Percentiles rank a stretch among this genome's conserved stretches.
phyloP scores from a whole-genome alignment of 1,284 basidiomycete species.

The Naganishia liquefaciens region DNA sequence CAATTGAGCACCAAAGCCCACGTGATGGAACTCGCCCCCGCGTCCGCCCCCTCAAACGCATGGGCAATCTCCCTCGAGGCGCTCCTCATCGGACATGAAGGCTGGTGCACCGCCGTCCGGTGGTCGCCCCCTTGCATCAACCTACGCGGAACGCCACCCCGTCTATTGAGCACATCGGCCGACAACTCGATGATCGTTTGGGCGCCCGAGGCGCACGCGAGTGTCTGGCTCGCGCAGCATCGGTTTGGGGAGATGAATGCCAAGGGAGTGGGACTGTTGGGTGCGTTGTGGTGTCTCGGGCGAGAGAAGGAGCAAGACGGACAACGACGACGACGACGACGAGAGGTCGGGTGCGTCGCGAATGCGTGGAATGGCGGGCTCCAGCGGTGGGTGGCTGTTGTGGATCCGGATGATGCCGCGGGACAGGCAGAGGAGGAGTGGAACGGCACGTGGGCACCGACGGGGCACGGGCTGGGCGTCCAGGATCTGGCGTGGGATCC shows the following conservation, averaged over 20 bases:
- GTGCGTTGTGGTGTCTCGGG: conserved; percentile 67
- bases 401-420: conserved; percentile 22
- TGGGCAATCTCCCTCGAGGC: conserved; percentile 86
- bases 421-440: conserved; percentile 59
- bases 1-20: conserved; percentile 84
- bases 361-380: conserved; percentile 92
- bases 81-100: conserved; percentile 86
- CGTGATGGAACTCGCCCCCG: conserved; percentile 58
- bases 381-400: conserved; percentile 68
- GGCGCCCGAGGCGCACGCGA: conserved; percentile 66
- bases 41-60: too few relatives aligned
- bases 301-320: too few relatives aligned
- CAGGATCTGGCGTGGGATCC: conserved; percentile 81
- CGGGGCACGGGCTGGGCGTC: conserved; percentile 77
- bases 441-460: conserved; percentile 73
- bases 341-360: conserved; percentile 64
- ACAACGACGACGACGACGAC: too few relatives aligned
- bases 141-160: conserved; percentile 47
- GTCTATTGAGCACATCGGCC: conserved; percentile 80
- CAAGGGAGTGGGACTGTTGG: conserved; percentile 83
- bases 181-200: conserved; percentile 92
- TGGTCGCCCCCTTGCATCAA: conserved; percentile 63
- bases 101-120: conserved; percentile 78
- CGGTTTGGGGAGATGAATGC: conserved; percentile 91
- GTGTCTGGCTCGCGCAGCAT: conserved; percentile 81